Conservation (phyloP, 192 early-diverging fungal genomes). For the Endogone sp. region DNA sequence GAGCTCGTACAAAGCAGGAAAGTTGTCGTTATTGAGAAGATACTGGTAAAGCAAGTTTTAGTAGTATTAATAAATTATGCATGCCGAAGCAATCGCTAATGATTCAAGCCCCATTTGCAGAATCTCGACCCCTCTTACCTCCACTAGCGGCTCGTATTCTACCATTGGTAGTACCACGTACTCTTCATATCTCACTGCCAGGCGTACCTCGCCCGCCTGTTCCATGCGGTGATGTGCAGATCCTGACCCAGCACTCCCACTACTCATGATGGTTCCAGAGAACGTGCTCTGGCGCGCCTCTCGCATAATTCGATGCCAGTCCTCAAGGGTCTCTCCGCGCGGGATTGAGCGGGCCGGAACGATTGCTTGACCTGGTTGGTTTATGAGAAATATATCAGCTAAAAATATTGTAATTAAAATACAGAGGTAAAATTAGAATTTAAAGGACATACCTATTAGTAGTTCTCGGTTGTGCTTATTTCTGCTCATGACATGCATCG, state of each 20-base stretch:
- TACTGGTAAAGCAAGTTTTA: slow-evolving; percentile 1
- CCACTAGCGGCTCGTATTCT: slow-evolving; percentile 31
- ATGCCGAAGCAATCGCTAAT: neutral
- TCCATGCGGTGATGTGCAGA: slow-evolving; percentile 5
- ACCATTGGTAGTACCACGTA: slow-evolving; percentile 29
- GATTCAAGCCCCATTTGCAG: neutral
- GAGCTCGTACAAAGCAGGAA: slow-evolving; percentile 36
- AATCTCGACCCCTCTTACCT: slow-evolving; percentile 17
- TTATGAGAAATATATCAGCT: too few species aligned
- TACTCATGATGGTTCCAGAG: neutral
- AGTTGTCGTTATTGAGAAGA: slow-evolving; percentile 37
- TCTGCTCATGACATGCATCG: slow-evolving; percentile 12
- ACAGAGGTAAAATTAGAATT: neutral
- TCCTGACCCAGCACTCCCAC: slow-evolving; percentile 13
- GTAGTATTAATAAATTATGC: too few species aligned
- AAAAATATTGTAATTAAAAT: too few species aligned
- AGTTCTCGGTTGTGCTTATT: slow-evolving; percentile 8
- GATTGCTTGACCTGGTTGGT: slow-evolving; percentile 1
- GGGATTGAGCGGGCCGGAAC: slow-evolving; percentile 3
- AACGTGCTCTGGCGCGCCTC: slow-evolving; percentile 21
- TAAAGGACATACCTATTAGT: slow-evolving; percentile 1
- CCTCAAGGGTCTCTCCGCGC: slow-evolving; percentile 11
- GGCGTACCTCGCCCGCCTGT: slow-evolving; percentile 29
- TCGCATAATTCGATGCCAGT: slow-evolving; percentile 25
- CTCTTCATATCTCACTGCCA: slow-evolving; percentile 37